These are phyloP conservation scores for Pholiota adiposa DNA, from an alignment of 1,284 basidiomycete genomes.

Conservation along the genomic window DNA sequence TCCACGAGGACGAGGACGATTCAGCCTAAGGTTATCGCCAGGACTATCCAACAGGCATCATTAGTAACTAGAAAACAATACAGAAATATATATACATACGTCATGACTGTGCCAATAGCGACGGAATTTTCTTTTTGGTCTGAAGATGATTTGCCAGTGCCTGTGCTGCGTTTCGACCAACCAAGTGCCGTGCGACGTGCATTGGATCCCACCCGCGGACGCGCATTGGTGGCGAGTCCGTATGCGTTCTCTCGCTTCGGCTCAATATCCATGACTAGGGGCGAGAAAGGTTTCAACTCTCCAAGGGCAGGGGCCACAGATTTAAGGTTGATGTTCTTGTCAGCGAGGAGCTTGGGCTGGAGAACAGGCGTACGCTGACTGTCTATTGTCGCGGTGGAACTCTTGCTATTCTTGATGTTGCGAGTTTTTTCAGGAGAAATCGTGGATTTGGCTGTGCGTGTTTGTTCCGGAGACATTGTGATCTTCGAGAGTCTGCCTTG, in stretches of 20 bases:
- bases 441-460: conserved; percentile 23
- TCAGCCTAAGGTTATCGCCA: conserved; percentile 63
- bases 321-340: conserved; percentile 41
- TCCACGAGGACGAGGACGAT: conserved; percentile 66
- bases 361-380: conserved; percentile 27
- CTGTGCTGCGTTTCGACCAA: conserved; percentile 58
- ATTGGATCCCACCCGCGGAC: conserved; percentile 57
- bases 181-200: conserved; percentile 61
- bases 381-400: background rate
- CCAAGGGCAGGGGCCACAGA: conserved; percentile 40
- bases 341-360: conserved; percentile 33
- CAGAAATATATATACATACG: conserved; percentile 47
- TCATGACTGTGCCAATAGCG: conserved; percentile 49
- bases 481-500: conserved; percentile 46
- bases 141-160: conserved; percentile 33
- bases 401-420: background rate
- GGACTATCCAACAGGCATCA: conserved; percentile 42
- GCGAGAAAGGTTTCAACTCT: conserved; percentile 46
- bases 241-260: conserved; percentile 41
- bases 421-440: conserved; percentile 18
- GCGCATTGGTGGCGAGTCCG: conserved; percentile 41
- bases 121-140: conserved; percentile 58
- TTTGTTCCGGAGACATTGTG: conserved; percentile 46
- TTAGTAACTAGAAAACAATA: background rate
- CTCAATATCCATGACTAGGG: conserved; percentile 37